Percentiles rank a stretch among this genome's conserved stretches.
Evolutionary conservation across 1,139 yeast genomes (phyloP).

Genomic region (Pichia sp.): DNA sequence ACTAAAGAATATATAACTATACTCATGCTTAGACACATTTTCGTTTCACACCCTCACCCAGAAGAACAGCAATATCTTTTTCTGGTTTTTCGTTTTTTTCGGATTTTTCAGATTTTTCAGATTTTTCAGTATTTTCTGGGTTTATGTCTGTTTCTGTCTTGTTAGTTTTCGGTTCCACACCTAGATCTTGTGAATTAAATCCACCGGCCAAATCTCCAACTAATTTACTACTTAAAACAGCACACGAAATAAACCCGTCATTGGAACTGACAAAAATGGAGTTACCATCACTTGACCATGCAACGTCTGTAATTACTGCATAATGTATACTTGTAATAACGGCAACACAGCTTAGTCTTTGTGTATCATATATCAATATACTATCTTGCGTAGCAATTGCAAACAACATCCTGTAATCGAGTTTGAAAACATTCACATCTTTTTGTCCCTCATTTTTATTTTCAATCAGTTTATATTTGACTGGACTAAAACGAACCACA

Average conservation of each 20-base stretch:
- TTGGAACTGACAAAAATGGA: constrained; percentile 73
- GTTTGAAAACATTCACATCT: constrained; percentile 34
- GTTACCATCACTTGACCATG: constrained; percentile 80
- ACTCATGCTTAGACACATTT: background rate
- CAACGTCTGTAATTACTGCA: constrained; percentile 77
- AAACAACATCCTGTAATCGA: constrained; percentile 75
- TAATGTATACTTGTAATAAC: constrained; percentile 76
- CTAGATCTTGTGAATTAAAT: constrained; percentile 3
- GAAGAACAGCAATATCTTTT: background rate
- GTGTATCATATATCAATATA: constrained; percentile 79
- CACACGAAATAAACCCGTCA: constrained; percentile 84
- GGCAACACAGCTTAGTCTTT: constrained; percentile 60
- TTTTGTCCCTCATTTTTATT: constrained; percentile 2
- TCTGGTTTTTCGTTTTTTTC: background rate
- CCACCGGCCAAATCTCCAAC: constrained; percentile 18
- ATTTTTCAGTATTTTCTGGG: no score
- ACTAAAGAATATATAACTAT: no score
- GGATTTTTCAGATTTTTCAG: background rate
- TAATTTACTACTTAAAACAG: constrained; percentile 37
- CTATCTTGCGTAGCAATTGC: constrained; percentile 93
- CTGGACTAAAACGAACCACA: constrained; percentile 72
- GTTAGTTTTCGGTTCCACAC: background rate
- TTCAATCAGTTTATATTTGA: constrained; percentile 40
- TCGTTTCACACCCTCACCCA: background rate
- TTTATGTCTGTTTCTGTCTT: background rate